Base-by-base conservation (phyloP, 2,329 filamentous ascomycete species). In the Bipolaris oryzae region DNA sequence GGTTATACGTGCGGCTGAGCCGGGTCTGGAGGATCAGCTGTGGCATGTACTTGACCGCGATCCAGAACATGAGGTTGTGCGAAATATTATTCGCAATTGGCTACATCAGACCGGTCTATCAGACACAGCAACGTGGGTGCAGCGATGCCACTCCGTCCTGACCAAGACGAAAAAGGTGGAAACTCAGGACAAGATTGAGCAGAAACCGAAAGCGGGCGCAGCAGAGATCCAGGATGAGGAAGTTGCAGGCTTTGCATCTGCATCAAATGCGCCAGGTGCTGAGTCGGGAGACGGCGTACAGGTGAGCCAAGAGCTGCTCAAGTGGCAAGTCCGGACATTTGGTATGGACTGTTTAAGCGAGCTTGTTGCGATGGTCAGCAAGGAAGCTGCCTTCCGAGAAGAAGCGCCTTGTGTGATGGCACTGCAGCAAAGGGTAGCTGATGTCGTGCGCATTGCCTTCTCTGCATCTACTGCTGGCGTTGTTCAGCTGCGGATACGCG, bases 371-470 rank as follows among this genome's bases (percentile, higher is more conserved):
- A 85, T 94, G 53, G 87, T 96, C 25, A 87, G 85, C 58, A 94
- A 92, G 74, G 90, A 95, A 53, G 86, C 91, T 21, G 83, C 90
- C 18, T 86, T 89, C 28, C 89, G 92, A 58, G 90, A 91, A 33
- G 89, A 92, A 35, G 92, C 92, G 5, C 81, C 85, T 3, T 91
- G 92, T 4, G 90, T 96, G 70, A 77, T 84, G 43, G 91, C 89
- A 4, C 79, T 99, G 23, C 93, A 99, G 75, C 85, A 86, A 58
- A 89, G 87, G 69, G 86, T 99, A 53, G 93, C 91, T 3, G 95
- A 99, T 74, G 91, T 99, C 21, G 92, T 99, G 55, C 88, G 92
- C 48, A 96, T 98, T 84, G 94, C 95, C 0, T 99, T 99, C 76
- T 97, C 95, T 10, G 95, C 95, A 0, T 98, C 94, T 1, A 99